These are phyloP conservation scores for Hypoxylon lienhwacheense DNA, from an alignment of 495 filamentous ascomycete genomes.

Conservation along the genomic window DNA sequence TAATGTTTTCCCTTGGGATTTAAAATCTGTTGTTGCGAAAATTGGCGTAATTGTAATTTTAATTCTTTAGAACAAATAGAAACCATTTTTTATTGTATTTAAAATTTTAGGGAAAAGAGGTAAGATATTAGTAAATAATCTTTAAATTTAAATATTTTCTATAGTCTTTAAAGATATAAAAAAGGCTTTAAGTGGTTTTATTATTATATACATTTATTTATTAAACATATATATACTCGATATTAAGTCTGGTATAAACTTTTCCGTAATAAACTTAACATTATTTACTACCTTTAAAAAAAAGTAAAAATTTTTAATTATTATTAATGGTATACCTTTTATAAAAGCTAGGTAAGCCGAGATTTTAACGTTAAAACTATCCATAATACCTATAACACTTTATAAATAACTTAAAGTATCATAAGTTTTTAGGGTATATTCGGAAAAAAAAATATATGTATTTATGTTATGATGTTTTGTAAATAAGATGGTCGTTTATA, in stretches of 20 bases:
- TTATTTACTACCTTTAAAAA: too few relatives aligned
- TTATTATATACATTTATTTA: not conserved
- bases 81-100: not conserved
- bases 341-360: not conserved
- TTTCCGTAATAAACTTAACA: not conserved
- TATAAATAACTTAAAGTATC: not conserved
- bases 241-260: not conserved
- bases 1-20: not conserved
- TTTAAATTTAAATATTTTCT: not conserved
- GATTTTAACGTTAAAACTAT: not conserved
- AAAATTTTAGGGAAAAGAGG: too few relatives aligned
- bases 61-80: not conserved
- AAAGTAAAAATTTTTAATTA: not conserved
- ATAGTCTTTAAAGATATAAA: not conserved
- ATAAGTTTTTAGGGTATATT: not conserved
- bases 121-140: not conserved
- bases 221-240: not conserved
- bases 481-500: not conserved
- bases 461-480: not conserved
- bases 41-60: not conserved
- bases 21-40: not conserved
- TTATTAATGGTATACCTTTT: not conserved
- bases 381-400: not conserved
- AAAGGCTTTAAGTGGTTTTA: not conserved
- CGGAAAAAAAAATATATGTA: not conserved